Conservation (phyloP, 768 basidiomycete genomes). For the Artomyces pyxidatus region DNA sequence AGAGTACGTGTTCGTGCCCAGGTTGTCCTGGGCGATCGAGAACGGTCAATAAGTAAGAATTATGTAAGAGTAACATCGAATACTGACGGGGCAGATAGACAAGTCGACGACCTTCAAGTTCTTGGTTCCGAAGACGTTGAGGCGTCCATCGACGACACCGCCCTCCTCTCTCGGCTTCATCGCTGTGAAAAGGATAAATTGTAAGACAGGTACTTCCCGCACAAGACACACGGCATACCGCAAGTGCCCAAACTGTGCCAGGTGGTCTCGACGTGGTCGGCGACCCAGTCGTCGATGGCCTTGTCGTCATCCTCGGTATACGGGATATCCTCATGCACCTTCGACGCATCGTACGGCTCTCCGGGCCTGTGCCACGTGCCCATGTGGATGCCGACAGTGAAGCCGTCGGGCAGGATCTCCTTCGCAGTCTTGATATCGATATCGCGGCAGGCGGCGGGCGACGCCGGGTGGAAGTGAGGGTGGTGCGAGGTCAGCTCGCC, state of each 20-base stretch:
- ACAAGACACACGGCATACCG: background rate
- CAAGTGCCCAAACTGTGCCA: conserved; percentile 60
- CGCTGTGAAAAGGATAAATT: no score
- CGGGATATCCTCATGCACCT: conserved; percentile 57
- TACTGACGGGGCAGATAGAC: conserved; percentile 60
- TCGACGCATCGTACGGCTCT: conserved; percentile 42
- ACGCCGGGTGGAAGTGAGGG: conserved; percentile 66
- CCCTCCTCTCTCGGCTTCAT: conserved; percentile 64
- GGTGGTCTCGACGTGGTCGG: conserved; percentile 67
- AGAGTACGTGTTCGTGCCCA: conserved; percentile 68
- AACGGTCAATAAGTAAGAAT: background rate
- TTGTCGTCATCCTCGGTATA: conserved; percentile 62
- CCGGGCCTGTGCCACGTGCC: conserved; percentile 57
- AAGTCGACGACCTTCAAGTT: conserved; percentile 63
- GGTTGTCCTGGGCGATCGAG: conserved; percentile 40
- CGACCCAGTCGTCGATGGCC: conserved; percentile 65
- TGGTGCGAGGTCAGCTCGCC: conserved; percentile 68
- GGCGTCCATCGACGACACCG: conserved; percentile 55
- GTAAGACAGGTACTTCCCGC: no score
- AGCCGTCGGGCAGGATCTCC: conserved; percentile 46
- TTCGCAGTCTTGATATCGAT: conserved; percentile 65
- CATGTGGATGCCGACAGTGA: conserved; percentile 70
- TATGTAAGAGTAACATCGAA: background rate
- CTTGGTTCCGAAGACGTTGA: conserved; percentile 57
- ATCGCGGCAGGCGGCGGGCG: conserved; percentile 49